phyloP scores from a whole-genome alignment of 2,329 filamentous ascomycete genomes.

The Neurospora sp. region DNA sequence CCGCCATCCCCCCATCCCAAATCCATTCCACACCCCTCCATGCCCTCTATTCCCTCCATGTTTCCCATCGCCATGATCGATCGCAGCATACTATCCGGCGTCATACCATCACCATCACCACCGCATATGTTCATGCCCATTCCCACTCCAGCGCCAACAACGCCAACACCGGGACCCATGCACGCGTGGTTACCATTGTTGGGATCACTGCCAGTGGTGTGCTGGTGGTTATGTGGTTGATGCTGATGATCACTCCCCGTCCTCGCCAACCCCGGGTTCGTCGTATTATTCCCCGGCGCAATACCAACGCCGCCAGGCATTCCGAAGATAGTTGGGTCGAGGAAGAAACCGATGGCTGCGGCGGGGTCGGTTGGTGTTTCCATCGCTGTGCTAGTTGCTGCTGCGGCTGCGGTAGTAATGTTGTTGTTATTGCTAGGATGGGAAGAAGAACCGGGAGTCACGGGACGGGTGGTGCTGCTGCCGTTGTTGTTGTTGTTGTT shows the following conservation, averaged over 20 bases:
- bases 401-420: neutral
- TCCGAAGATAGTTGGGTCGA: neutral
- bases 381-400: neutral
- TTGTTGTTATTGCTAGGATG: neutral
- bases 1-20: neutral
- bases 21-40: slow-evolving; percentile 23
- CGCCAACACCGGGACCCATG: slow-evolving; percentile 19
- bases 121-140: slow-evolving; percentile 34
- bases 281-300: neutral
- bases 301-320: neutral
- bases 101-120: slow-evolving; percentile 35
- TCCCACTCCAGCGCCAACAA: slow-evolving; percentile 32
- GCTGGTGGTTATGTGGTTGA: neutral
- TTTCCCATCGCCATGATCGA: slow-evolving; percentile 48
- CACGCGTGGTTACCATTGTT: neutral
- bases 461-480: slow-evolving; percentile 25
- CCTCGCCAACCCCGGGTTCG: neutral
- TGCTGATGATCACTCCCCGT: neutral
- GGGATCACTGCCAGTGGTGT: neutral
- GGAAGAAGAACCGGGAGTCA: slow-evolving; percentile 15
- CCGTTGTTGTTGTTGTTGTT: slow-evolving; percentile 27
- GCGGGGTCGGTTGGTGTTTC: neutral
- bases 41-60: slow-evolving; percentile 47
- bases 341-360: neutral
- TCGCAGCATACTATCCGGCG: slow-evolving; percentile 46